Base-by-base conservation (phyloP, 345 rosid genomes). In the Lepidium africanum region DNA sequence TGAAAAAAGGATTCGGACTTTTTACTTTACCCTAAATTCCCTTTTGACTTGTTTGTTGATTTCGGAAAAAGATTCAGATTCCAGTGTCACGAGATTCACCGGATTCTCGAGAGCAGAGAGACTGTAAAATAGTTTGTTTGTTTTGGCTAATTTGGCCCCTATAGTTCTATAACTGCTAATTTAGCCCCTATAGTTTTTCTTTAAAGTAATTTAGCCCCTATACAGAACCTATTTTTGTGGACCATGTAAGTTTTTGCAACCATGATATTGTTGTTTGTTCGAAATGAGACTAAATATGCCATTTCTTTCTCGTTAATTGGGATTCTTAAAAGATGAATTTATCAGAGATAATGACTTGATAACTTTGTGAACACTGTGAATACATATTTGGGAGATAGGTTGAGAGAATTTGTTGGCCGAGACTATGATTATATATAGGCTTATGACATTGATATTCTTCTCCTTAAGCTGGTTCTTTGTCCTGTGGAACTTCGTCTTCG, bases 371-470 rank as follows among this genome's bases (percentile, higher is more conserved):
- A 6, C 38, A 27, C 17, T 30, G 17, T 51, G 38, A 52, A 52
- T 30, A 52, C 19, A 32, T 52, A 7, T 30, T 14, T 52, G 38
- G 21, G 16, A 5, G 13, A 6, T 50, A 50, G 3, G 19, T 8
- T 51, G 36, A 7, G 19, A 51, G 10, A 13, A 9, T 14, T 10
- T 21, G 27, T 52, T 7, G 57, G 16, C 58, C 1, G 3, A 47
- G 56, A 36, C 5, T 40, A 23, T 11, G 33, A 40, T 41, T 42
- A n/a, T n/a, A n/a, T n/a, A 53, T 68, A 46, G 1, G 49, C 42
- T 78, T 81, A 89, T 57, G 86, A 72, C 15, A 83, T 19, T 1
- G 93, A 84, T 65, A 10, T 40, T 69, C 88, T 78, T 65, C 79
- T 70, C 64, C 81, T 70, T 21, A 69, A 65, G 76, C 70, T 79